Evolutionary conservation across 495 filamentous ascomycete genomes (phyloP), one percentile per base, ranked within the genome.

Genomic region (Podospora didyma): DNA sequence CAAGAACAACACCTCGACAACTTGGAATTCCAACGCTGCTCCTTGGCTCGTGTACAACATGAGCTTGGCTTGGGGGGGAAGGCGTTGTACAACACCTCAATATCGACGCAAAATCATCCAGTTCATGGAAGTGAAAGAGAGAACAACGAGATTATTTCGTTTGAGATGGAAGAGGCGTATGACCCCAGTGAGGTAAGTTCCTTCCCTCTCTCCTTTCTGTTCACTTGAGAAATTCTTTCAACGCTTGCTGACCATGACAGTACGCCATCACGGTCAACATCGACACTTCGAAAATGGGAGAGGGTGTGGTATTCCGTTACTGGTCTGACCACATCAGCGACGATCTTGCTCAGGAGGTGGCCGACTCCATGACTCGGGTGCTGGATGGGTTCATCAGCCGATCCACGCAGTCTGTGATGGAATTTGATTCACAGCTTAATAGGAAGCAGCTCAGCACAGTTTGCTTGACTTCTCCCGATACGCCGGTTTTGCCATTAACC

Each of bases 191-290:
- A 67, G 55, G 60, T 62, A n/a, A 51, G 23, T 46, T 39, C 11
- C n/a, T n/a, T 23, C 7, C 12, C 1, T n/a, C 10, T n/a, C 3
- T 39, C 14, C 41, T 3, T 2, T 52, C 46, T 53, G 28, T 41
- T 58, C 12, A 17, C 7, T 1, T 50, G 22, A n/a, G n/a, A n/a
- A n/a, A n/a, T n/a, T n/a, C n/a, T n/a, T n/a, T n/a, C n/a, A n/a
- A n/a, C n/a, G n/a, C n/a, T n/a, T n/a, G n/a, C n/a, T n/a, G n/a
- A n/a, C n/a, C n/a, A 31, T 4, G 9, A 31, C 26, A 84, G 65
- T 81, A 80, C 57, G 72, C 72, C 10, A 62, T 85, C 7, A 81
- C 75, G 35, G 69, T 85, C 59, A 83, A 83, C 56, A 71, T 85
- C 28, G 81, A 83, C 47, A 74, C 75, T 1, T 69, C 73, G 10